A percentile compares a stretch with the other conserved stretches of the same genome.
Conservation (phyloP, 2,329 filamentous ascomycete genomes). For the Calonectria fujianensis region DNA sequence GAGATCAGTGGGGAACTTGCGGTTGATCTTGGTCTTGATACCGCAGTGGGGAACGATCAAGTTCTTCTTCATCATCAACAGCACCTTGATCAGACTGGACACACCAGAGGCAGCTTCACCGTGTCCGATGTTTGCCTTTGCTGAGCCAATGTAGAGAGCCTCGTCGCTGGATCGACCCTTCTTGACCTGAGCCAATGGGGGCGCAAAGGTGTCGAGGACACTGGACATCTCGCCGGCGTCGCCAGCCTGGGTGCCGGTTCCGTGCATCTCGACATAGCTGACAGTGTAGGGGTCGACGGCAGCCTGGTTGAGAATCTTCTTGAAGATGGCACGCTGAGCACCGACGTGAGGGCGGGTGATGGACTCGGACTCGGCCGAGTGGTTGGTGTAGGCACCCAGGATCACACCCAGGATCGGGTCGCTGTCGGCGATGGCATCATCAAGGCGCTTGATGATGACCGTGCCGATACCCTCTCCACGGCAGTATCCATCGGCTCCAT, state of each 20-base stretch:
- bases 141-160: conserved; percentile 77
- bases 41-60: conserved; percentile 72
- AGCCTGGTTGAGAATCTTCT: conserved; percentile 80
- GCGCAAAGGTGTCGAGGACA: conserved; percentile 77
- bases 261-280: conserved; percentile 93
- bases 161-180: conserved; percentile 59
- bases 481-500: conserved; percentile 76
- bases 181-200: conserved; percentile 51
- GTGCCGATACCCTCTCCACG: conserved; percentile 69
- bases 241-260: conserved; percentile 87
- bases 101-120: conserved; percentile 77
- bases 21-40: conserved; percentile 70
- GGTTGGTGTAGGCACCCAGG: conserved; percentile 79
- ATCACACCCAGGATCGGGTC: conserved; percentile 81
- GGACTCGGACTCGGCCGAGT: conserved; percentile 81
- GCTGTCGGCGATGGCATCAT: conserved; percentile 71
- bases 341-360: conserved; percentile 83
- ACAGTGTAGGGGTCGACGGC: conserved; percentile 85
- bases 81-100: conserved; percentile 72
- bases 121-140: conserved; percentile 81
- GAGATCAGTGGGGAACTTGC: conserved; percentile 64
- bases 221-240: conserved; percentile 90
- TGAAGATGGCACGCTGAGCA: conserved; percentile 77
- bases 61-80: conserved; percentile 69
- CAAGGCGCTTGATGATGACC: conserved; percentile 70